A percentile compares a stretch with the other conserved stretches of the same genome.
Conservation (phyloP, 1,284 basidiomycete species). For the Pseudozyma hubeiensis region DNA sequence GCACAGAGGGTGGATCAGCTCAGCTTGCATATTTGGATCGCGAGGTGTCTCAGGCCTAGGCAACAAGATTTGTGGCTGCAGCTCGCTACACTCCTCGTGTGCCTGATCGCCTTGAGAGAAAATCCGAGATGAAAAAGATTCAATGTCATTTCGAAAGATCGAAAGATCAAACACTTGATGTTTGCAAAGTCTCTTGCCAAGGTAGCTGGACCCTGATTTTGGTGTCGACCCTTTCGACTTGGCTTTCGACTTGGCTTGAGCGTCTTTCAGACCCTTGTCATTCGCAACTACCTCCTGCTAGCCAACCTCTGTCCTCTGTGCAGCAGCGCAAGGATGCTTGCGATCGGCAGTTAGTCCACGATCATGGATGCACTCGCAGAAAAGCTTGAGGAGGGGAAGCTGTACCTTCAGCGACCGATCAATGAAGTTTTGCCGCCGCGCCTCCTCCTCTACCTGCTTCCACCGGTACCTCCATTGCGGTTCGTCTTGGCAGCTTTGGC, state of each 20-base stretch:
- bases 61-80: not conserved
- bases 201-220: no score
- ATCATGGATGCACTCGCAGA: slow-evolving; percentile 18
- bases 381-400: slow-evolving; percentile 19
- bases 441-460: slow-evolving; percentile 36
- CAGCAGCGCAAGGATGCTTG: not conserved
- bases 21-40: slow-evolving; percentile 17
- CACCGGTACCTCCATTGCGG: slow-evolving; percentile 30
- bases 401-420: slow-evolving; percentile 33
- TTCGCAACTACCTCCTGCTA: no score
- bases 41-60: not conserved
- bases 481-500: not conserved
- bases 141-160: no score
- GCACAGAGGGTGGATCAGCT: slow-evolving; percentile 12
- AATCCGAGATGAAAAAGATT: no score
- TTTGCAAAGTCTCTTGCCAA: no score
- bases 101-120: no score
- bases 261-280: not conserved
- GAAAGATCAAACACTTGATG: no score
- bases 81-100: not conserved
- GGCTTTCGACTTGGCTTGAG: not conserved
- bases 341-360: not conserved
- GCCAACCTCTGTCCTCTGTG: not conserved
- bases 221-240: not conserved
- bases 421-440: slow-evolving; percentile 40